Conservation (phyloP, 2,329 filamentous ascomycete species). For the Pseudopithomyces chartarum region DNA sequence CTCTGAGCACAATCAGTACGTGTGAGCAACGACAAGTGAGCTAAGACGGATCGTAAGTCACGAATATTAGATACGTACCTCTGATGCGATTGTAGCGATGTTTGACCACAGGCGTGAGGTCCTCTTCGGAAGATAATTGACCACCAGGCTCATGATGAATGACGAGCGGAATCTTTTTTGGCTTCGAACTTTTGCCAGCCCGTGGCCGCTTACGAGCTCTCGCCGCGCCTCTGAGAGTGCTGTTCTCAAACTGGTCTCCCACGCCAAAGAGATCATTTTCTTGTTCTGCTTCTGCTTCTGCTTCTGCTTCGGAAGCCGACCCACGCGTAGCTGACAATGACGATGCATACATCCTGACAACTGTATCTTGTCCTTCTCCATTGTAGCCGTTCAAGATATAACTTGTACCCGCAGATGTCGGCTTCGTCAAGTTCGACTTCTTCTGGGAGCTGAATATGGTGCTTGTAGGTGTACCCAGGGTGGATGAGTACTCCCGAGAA, state of each 20-base stretch:
- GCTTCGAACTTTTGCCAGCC: slow-evolving; percentile 5
- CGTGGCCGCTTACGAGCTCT: slow-evolving; percentile 17
- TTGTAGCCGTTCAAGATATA: slow-evolving; percentile 16
- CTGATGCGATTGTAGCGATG: slow-evolving; percentile 7
- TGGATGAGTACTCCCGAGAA: slow-evolving; percentile 12
- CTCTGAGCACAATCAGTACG: slow-evolving; percentile 11
- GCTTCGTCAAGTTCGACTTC: slow-evolving; percentile 29
- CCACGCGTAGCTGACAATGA: slow-evolving; percentile 33
- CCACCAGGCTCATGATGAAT: slow-evolving; percentile 15
- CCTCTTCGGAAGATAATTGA: slow-evolving; percentile 9
- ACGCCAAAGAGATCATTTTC: slow-evolving; percentile 19
- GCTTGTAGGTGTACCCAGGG: slow-evolving; percentile 13
- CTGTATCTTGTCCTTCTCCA: slow-evolving; percentile 22
- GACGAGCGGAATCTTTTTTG: slow-evolving; percentile 29
- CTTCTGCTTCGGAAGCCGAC: slow-evolving; percentile 29
- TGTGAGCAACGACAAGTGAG: background rate
- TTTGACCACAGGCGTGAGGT: slow-evolving; percentile 6
- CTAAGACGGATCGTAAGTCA: too few relatives aligned
- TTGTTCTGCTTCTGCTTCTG: slow-evolving; percentile 19
- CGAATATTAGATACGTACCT: slow-evolving; percentile 19
- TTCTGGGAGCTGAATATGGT: slow-evolving; percentile 23
- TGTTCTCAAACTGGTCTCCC: slow-evolving; percentile 20
- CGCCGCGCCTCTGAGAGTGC: slow-evolving; percentile 17
- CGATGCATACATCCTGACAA: slow-evolving; percentile 18
- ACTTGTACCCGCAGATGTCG: slow-evolving; percentile 32